Evolutionary conservation across 2,329 filamentous ascomycete genomes (phyloP), one percentile per base, ranked within the genome.

Genomic region (Coleophoma cylindrospora): DNA sequence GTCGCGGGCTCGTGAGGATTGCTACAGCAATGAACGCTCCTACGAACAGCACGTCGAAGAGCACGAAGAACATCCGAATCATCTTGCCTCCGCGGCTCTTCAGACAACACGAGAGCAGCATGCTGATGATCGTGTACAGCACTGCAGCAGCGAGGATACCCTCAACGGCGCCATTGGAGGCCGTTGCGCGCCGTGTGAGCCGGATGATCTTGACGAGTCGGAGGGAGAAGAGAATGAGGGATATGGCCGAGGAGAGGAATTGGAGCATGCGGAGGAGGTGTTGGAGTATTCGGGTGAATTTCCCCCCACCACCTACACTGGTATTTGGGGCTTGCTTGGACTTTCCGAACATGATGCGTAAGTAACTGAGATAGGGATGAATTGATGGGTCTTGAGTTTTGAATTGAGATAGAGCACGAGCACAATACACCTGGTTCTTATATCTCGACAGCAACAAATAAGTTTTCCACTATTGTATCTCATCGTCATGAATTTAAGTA

Each of bases 121-220:
- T 69, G 40, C 63, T 59, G 51, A 70, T 55, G 43, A 74, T 56
- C 0, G 68, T 73, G 61, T 74, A 74, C 7, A 69, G 54, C 12
- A 71, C 66, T 4, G 72, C 71, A 5, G 71, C 71, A 10, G 70
- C 67, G 19, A 74, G 66, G 43, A 74, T 74, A 48, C 70, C 70
- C 55, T 73, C 70, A 36, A 74, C 71, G 15, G 71, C 68, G 21
- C 67, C 64, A 41, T 66, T 68, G 36, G 67, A 62, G 17, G 61
- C 60, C n/a, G 53, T 38, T 14, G 6, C 36, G 32, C 47, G 61
- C 56, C 62, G 66, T 52, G 64, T 60, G 32, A 72, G 65, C 19
- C 64, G 66, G 52, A 69, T 66, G 47, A 74, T 66, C 38, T 70
- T 71, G 59, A 63, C 64, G 10, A 73, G 27, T 22, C 70, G 69